Percentiles rank a stretch among this genome's conserved stretches.
phyloP scores from a whole-genome alignment of 306 rosid species.

The Cucurbita ficifolia region DNA sequence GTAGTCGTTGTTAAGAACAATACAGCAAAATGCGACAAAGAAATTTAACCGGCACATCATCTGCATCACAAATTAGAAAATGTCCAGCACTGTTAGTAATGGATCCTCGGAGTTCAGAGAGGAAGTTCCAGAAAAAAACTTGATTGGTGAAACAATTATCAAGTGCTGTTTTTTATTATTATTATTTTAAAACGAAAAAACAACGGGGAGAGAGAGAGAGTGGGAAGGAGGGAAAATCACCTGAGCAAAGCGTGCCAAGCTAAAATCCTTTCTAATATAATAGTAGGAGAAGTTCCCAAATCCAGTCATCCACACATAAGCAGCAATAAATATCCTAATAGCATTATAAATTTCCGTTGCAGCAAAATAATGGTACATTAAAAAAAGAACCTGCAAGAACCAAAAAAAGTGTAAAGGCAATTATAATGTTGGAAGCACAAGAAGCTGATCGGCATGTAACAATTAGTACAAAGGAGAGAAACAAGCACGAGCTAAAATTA shows the following conservation, averaged over 20 bases:
- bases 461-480: neutral
- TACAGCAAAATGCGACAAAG: slow-evolving; percentile 80
- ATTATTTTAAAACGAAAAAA: neutral
- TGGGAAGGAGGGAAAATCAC: slow-evolving; percentile 18
- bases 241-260: slow-evolving; percentile 90
- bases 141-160: neutral
- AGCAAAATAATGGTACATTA: slow-evolving; percentile 95
- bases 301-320: slow-evolving; percentile 99
- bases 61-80: slow-evolving; percentile 29
- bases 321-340: slow-evolving; percentile 90
- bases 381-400: slow-evolving; percentile 67
- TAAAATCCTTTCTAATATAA: slow-evolving; percentile 86
- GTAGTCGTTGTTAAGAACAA: slow-evolving; percentile 86
- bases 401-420: slow-evolving; percentile 5
- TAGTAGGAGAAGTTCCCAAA: slow-evolving; percentile 98
- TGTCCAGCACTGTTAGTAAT: neutral
- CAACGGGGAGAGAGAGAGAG: neutral
- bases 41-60: slow-evolving; percentile 99
- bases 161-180: neutral
- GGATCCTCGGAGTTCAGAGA: neutral
- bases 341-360: slow-evolving; percentile 95
- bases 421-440: slow-evolving; percentile 1
- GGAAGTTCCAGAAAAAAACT: neutral
- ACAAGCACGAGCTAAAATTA: neutral
- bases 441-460: neutral